These are phyloP conservation scores for Cucurbita argyrosperma DNA, from an alignment of 306 rosid genomes.

Conservation along the genomic window DNA sequence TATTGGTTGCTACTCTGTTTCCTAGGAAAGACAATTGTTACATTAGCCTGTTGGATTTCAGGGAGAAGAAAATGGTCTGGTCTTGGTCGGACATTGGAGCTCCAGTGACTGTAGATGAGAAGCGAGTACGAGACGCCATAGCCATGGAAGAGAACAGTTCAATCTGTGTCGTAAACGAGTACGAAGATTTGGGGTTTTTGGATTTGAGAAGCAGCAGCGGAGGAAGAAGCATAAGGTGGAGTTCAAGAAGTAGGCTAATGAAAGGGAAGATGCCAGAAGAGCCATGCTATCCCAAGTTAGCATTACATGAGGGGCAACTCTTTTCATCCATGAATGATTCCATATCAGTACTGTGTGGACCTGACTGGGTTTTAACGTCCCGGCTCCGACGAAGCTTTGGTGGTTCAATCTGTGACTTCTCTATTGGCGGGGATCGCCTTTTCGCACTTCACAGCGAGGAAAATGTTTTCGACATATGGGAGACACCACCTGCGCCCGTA, in stretches of 20 bases:
- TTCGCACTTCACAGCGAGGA: slow-evolving; percentile 87
- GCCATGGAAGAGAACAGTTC: slow-evolving; percentile 74
- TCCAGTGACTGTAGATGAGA: slow-evolving; percentile 48
- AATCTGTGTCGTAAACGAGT: slow-evolving; percentile 88
- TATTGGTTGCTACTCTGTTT: slow-evolving; percentile 74
- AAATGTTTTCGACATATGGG: slow-evolving; percentile 95
- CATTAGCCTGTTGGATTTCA: slow-evolving; percentile 74
- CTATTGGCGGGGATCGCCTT: slow-evolving; percentile 90
- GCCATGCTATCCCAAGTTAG: slow-evolving; percentile 85
- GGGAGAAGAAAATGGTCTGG: slow-evolving; percentile 83
- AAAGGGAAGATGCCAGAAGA: slow-evolving; percentile 82
- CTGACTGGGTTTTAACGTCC: slow-evolving; percentile 81
- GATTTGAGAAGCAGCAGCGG: slow-evolving; percentile 55
- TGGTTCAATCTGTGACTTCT: slow-evolving; percentile 87
- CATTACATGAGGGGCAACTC: slow-evolving; percentile 74
- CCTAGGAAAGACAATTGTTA: slow-evolving; percentile 89
- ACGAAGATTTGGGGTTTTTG: slow-evolving; percentile 81
- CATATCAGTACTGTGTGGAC: slow-evolving; percentile 81
- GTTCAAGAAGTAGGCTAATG: slow-evolving; percentile 76
- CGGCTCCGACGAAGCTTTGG: slow-evolving; percentile 68
- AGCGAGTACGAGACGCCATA: slow-evolving; percentile 74
- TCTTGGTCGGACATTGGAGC: slow-evolving; percentile 77
- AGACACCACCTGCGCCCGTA: slow-evolving; percentile 66
- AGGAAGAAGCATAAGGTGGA: slow-evolving; percentile 61
- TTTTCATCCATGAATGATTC: slow-evolving; percentile 92